A percentile compares a stretch with the other conserved stretches of the same genome.
Conservation (phyloP, 2,329 filamentous ascomycete genomes). For the Ophiostoma pallidulum region DNA sequence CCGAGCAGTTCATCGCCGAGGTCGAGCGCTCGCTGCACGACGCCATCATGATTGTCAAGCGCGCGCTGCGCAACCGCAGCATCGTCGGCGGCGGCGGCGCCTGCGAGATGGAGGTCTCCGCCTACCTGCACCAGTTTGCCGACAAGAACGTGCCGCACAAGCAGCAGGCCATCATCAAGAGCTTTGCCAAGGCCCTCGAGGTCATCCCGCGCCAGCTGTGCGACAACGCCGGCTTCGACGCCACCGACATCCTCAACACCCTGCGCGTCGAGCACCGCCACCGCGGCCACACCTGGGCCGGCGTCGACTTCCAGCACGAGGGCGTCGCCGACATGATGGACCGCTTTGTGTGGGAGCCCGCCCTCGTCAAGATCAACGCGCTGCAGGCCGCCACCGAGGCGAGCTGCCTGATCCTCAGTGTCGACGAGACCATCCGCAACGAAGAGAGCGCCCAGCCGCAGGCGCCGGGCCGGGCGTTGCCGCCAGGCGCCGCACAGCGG, state of each 20-base stretch:
- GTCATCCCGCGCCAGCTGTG: conserved; percentile 94
- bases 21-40: conserved; percentile 97
- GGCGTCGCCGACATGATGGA: conserved; percentile 91
- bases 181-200: conserved; percentile 93
- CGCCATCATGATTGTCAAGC: conserved; percentile 99
- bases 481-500: conserved; percentile 77
- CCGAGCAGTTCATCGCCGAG: conserved; percentile 98
- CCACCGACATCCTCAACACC: conserved; percentile 94
- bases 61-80: conserved; percentile 85
- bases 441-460: conserved; percentile 84
- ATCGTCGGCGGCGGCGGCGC: conserved; percentile 95
- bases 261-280: conserved; percentile 93
- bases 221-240: conserved; percentile 97
- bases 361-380: conserved; percentile 92
- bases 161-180: conserved; percentile 96
- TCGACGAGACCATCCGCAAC: conserved; percentile 98
- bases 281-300: conserved; percentile 87
- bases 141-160: conserved; percentile 90
- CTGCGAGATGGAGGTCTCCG: conserved; percentile 91
- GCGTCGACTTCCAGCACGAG: conserved; percentile 89
- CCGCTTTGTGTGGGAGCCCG: conserved; percentile 95
- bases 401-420: conserved; percentile 85
- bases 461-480: conserved; percentile 64
- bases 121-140: conserved; percentile 84
- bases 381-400: conserved; percentile 94